Base-by-base conservation (phyloP, 192 early-diverging fungal genomes). In the Gigaspora rosea region DNA sequence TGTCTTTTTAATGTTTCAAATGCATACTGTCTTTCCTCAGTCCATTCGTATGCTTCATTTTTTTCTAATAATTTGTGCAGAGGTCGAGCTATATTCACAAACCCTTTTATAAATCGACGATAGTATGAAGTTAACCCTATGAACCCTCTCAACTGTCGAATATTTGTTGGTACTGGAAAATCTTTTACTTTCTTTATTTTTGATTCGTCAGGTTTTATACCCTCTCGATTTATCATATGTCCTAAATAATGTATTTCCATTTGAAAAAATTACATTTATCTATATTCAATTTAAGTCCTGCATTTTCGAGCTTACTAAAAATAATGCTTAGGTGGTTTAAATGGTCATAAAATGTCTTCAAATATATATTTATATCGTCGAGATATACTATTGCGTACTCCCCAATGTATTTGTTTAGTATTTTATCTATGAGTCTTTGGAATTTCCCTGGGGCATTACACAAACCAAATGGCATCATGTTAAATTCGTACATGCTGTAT, bases 321-420 rank as follows among this genome's bases (percentile, higher is more conserved):
- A 80, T 75, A 0, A 15, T 3, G 0, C 0, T 0, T 1, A 80
- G 22, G 18, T 84, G 80, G 52, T 78, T 13, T 4, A 86, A 0
- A 59, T 83, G 84, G 1, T 84, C 72, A 22, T 86, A 77, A 48
- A 81, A 82, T 4, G 68, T 64, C 6, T 54, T 20, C 4, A 59
- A 77, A 65, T 76, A 87, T 11, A 85, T 78, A 33, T 82, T 71
- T 47, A 86, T 77, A 65, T 87, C 79, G 71, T 87, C 86, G 0
- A 87, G 46, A 67, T 86, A 87, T 11, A 86, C 80, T 2, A 83
- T 10, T 50, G 73, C 76, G 0, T 20, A 62, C 27, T 80, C 57
- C 65, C 72, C 73, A 22, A 27, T 27, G 1, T 1, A 27, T 27
- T 27, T 1, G 0, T 27, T 0, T 27, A 27, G 1, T 0, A 27